Base-by-base conservation (phyloP, 2,329 filamentous ascomycete genomes). In the Trichophyton equinum region DNA sequence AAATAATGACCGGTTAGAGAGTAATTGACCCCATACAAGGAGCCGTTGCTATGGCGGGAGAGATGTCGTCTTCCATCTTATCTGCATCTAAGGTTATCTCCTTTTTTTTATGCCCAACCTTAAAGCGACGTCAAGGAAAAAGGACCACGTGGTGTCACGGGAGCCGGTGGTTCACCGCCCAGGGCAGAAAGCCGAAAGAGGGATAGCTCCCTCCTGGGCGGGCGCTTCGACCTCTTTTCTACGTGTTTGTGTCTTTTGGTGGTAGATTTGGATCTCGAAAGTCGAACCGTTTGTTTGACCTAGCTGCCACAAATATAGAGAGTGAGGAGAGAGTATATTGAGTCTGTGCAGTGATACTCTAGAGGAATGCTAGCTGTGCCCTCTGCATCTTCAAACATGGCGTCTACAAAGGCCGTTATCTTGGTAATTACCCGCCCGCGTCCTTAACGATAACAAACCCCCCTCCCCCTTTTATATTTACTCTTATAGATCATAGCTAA, bases 381-480 rank as follows among this genome's bases (percentile, higher is more conserved):
- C 4, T 36, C 51, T n/a, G 9, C 51, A 20, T 36, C 55, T 44
- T 64, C 67, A 64, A 72, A 71, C 63, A 70, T 74, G 66, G 82
- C 84, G 71, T 82, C 85, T 66, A 96, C 91, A 73, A 97, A 96
- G 79, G 92, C 92, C 67, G 87, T 96, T 68, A 96, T 97, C 76
- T 79, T 97, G 80, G 91, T 96, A 81, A 36, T 8, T 38, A 55
- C 6, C 8, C 4, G 20, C 44, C 46, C 30, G 27, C 51, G 11
- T n/a, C 51, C 27, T 27, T 22, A 53, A 53, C 27, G 6, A n/a
- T 30, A 33, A 8, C 30, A 36, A 42, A 59, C 49, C 47, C 60
- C 60, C 13, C 57, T 18, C 42, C 27, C 27, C 25, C 42, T 49
- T 36, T 51, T 51, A 9, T 44, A n/a, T 25, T 42, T 18, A 38